phyloP scores from a whole-genome alignment of 441 rosid species.

The Populus hybrid region DNA sequence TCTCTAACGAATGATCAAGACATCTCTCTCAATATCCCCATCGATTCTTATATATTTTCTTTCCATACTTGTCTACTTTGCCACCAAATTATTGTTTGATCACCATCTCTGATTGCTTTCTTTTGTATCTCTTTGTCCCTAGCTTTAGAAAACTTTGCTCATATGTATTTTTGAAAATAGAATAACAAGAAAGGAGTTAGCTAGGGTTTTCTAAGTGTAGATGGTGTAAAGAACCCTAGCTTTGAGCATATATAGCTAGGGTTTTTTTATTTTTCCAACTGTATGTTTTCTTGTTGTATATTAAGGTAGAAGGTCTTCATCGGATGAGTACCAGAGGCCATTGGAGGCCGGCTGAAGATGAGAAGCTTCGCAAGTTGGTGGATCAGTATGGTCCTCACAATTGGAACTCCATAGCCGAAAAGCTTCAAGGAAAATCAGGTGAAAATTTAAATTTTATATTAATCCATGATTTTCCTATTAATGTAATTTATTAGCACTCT shows the following conservation, averaged over 20 bases:
- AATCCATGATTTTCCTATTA: neutral
- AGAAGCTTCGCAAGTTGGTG: conserved; percentile 46
- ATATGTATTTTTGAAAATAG: neutral
- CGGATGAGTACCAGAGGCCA: conserved; percentile 41
- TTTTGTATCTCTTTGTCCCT: neutral
- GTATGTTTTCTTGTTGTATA: neutral
- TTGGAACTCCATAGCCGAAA: conserved; percentile 59
- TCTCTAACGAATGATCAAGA: conserved; percentile 49
- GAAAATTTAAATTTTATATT: too few species aligned
- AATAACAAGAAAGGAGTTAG: neutral
- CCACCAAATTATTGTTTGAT: neutral
- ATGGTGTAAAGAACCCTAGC: neutral
- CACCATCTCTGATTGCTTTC: neutral
- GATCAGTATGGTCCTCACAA: conserved; percentile 48
- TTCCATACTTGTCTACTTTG: neutral
- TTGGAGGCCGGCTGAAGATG: conserved; percentile 32
- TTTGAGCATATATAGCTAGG: neutral
- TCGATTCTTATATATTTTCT: neutral
- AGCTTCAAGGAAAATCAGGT: conserved; percentile 61
- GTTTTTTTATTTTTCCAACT: neutral
- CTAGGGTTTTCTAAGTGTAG: conserved; percentile 12
- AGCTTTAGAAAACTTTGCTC: neutral
- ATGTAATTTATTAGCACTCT: neutral
- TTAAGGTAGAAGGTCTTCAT: neutral
- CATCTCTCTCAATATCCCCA: conserved; percentile 11